phyloP scores from a whole-genome alignment of 139 green algal genomes.

The Micromonas commoda region DNA sequence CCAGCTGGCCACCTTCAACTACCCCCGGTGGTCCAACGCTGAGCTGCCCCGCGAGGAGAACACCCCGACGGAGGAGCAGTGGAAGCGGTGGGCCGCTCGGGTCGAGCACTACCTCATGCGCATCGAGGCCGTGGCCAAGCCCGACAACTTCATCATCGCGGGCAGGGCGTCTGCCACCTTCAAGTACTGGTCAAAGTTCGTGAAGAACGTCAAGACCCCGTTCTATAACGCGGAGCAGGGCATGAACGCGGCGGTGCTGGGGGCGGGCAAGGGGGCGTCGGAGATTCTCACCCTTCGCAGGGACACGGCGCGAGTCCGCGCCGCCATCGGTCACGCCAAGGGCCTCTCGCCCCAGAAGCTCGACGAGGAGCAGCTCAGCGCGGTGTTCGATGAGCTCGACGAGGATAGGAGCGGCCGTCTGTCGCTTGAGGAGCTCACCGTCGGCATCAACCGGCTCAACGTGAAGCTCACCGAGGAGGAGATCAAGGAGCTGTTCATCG shows the following conservation, averaged over 20 bases:
- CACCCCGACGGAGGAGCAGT: slow-evolving; percentile 5
- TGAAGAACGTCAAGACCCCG: not conserved
- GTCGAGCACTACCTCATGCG: slow-evolving; percentile 28
- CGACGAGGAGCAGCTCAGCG: slow-evolving; percentile 1
- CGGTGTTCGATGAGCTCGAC: slow-evolving; percentile 29
- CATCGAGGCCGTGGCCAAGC: slow-evolving; percentile 9
- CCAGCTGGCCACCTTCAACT: not conserved
- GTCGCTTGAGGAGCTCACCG: slow-evolving; percentile 2
- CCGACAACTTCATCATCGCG: slow-evolving; percentile 11
- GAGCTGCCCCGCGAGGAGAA: not conserved
- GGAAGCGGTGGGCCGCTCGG: slow-evolving; percentile 27
- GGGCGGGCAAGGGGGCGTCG: slow-evolving; percentile 19
- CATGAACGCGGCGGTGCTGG: slow-evolving; percentile 13
- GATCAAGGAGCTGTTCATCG: slow-evolving; percentile 27
- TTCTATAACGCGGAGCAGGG: not conserved
- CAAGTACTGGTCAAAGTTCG: slow-evolving; percentile 16
- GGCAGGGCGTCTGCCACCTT: slow-evolving; percentile 20
- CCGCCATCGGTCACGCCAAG: slow-evolving; percentile 29
- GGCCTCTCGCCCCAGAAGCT: slow-evolving; percentile 25
- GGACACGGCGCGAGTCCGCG: slow-evolving; percentile 23
- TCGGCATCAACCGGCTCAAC: slow-evolving; percentile 6
- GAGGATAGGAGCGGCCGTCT: not conserved
- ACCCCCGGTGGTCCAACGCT: not conserved
- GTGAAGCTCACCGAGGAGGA: slow-evolving; percentile 27
- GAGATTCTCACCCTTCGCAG: not conserved